phyloP scores from a whole-genome alignment of 108 stramenopile genomes.

The Discostella pseudostelligera region DNA sequence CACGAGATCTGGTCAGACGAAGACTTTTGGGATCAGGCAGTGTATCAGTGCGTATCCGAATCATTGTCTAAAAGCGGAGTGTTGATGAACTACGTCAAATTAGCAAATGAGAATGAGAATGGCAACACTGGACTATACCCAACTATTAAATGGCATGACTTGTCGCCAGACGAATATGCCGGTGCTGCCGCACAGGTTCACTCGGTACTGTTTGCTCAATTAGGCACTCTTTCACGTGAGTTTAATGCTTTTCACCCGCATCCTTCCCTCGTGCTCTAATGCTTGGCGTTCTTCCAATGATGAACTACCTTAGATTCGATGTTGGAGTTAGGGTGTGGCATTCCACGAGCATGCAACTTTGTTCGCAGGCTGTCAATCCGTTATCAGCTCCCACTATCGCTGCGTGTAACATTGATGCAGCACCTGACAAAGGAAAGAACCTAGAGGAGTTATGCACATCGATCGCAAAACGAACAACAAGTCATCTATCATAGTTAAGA shows the following conservation, averaged over 20 bases:
- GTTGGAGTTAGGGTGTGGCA: constrained; percentile 69
- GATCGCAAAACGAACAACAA: too few species aligned
- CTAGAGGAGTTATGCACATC: too few species aligned
- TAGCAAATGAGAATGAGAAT: constrained; percentile 7
- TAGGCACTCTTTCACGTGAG: constrained; percentile 61
- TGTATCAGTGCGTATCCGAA: constrained; percentile 67
- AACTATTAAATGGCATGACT: constrained; percentile 73
- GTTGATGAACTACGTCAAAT: constrained; percentile 54
- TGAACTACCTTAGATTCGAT: too few species aligned
- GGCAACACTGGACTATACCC: constrained; percentile 14
- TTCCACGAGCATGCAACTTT: constrained; percentile 59
- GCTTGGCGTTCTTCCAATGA: not conserved
- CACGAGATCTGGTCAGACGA: constrained; percentile 67
- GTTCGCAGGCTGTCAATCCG: constrained; percentile 67
- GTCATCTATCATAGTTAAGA: too few species aligned
- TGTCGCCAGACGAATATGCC: constrained; percentile 50
- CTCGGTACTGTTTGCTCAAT: constrained; percentile 74
- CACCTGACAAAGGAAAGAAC: constrained; percentile 46
- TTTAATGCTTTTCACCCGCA: not conserved
- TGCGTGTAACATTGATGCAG: constrained; percentile 65
- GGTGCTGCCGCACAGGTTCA: constrained; percentile 79
- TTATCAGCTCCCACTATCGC: constrained; percentile 66
- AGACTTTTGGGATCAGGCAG: constrained; percentile 68
- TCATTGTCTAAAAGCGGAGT: constrained; percentile 66
- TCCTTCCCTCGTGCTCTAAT: not conserved